A percentile compares a stretch with the other conserved stretches of the same genome.
phyloP scores from a whole-genome alignment of 345 rosid species.

The Eucalyptus sp. region DNA sequence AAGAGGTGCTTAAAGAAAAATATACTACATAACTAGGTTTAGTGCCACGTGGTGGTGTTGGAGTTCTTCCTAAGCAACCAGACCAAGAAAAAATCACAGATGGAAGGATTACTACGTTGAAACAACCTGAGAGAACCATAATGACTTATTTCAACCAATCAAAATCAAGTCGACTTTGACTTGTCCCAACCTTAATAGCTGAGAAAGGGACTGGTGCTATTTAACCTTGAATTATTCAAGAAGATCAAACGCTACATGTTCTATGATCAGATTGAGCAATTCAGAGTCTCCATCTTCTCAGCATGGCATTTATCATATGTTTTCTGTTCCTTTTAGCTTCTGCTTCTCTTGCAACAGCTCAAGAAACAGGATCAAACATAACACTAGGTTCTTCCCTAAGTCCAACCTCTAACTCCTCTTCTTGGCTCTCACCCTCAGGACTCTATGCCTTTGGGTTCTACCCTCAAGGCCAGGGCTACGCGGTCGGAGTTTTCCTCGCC shows the following conservation, averaged over 20 bases:
- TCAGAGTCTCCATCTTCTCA: not conserved
- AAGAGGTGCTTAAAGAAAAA: not conserved
- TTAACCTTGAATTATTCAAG: not conserved
- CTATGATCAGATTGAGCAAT: not conserved
- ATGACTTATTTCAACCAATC: not conserved
- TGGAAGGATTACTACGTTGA: not conserved
- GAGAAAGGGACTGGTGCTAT: not conserved
- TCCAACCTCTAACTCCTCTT: not conserved
- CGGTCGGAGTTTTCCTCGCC: slow-evolving; percentile 1
- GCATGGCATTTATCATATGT: not conserved
- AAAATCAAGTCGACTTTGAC: not conserved
- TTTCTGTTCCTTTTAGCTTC: not conserved
- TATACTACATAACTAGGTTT: not conserved
- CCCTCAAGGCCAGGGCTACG: not conserved
- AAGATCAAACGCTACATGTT: not conserved
- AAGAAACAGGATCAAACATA: not conserved
- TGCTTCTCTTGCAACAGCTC: not conserved
- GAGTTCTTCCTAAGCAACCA: not conserved
- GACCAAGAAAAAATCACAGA: not conserved
- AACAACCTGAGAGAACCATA: not conserved
- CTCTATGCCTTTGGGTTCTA: slow-evolving; percentile 16
- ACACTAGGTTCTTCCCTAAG: not conserved
- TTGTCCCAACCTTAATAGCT: not conserved
- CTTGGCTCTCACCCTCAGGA: slow-evolving; percentile 13
- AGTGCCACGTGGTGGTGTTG: not conserved